Evolutionary conservation across 2,329 filamentous ascomycete species (phyloP), one percentile per base, ranked within the genome.

Genomic region (Penicillium sp.): DNA sequence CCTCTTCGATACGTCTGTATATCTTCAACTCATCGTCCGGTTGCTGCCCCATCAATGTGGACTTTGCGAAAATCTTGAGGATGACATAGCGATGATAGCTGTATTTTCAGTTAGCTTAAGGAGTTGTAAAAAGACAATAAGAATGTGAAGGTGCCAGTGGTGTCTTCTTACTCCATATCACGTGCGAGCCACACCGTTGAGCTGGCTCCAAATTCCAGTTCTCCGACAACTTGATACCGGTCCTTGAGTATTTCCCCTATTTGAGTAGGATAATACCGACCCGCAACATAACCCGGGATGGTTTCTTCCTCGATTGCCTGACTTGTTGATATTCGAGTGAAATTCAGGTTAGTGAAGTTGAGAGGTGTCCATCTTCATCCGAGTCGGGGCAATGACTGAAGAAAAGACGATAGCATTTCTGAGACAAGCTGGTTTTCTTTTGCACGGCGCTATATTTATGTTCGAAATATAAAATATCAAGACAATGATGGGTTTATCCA

Each of bases 21-120:
- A 80, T 79, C 4, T 68, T 62, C 12, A 80, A 61, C 63, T 81
- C 79, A 17, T 77, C 31, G 48, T 73, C 67, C n/a, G 71, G 2
- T 42, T 69, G 66, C 38, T 68, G 58, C 1, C 67, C 70, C 62
- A 73, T 64, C 4, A 66, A 69, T 38, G 61, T 33, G 58, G 70
- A 59, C 31, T 69, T 59, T 51, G 70, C 61, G 31, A 67, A 72
- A 9, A 74, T 66, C 35, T 71, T 74, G 23, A 73, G 62, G 2
- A 56, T 68, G 13, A 74, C 70, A 67, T 72, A 71, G 40, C 63
- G 63, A 31, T 65, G 56, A 37, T 48, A 21, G 15, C 70, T 73
- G 21, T 57, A 50, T 35, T 41, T 27, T 45, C 7, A 46, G n/a
- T 49, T 19, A 53, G 19, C 15, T 6, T 6, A 27, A 43, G 29